These are phyloP conservation scores for Fusarium longipes DNA, from an alignment of 2,329 filamentous ascomycete species.

Conservation along the genomic window DNA sequence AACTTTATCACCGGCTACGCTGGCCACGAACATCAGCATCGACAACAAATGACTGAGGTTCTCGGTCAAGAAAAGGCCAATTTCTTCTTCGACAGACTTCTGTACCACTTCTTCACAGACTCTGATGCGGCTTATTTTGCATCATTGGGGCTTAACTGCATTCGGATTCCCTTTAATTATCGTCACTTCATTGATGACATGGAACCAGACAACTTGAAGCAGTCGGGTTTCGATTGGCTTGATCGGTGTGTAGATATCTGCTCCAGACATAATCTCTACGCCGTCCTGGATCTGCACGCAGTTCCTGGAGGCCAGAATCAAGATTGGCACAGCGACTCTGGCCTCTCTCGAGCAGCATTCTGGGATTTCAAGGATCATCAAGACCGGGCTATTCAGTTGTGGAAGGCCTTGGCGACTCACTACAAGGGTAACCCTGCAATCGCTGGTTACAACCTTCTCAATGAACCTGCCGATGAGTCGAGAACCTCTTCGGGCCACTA, in stretches of 20 bases:
- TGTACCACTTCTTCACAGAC: conserved; percentile 69
- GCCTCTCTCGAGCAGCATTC: conserved; percentile 54
- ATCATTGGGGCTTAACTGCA: conserved; percentile 66
- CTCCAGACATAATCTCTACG: conserved; percentile 56
- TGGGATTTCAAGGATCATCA: conserved; percentile 61
- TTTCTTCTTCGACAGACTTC: conserved; percentile 68
- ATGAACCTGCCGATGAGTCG: conserved; percentile 49
- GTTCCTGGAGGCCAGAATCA: conserved; percentile 60
- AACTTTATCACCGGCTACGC: conserved; percentile 74
- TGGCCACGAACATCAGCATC: conserved; percentile 67
- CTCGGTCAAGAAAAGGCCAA: conserved; percentile 67
- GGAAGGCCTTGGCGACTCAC: conserved; percentile 55
- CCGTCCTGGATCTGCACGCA: conserved; percentile 59
- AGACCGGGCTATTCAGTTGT: conserved; percentile 57
- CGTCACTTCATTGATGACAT: conserved; percentile 66
- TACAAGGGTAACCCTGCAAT: conserved; percentile 57
- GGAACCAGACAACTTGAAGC: conserved; percentile 60
- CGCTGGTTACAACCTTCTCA: conserved; percentile 55
- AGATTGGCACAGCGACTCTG: conserved; percentile 59
- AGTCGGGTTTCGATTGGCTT: conserved; percentile 60
- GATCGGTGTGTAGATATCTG: conserved; percentile 62
- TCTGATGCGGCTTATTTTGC: conserved; percentile 69
- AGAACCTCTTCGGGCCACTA: conserved; percentile 39
- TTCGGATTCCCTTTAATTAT: conserved; percentile 71
- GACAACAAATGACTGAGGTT: conserved; percentile 63